phyloP scores from a whole-genome alignment of 768 basidiomycete genomes.

The Neoboletus magnificus region DNA sequence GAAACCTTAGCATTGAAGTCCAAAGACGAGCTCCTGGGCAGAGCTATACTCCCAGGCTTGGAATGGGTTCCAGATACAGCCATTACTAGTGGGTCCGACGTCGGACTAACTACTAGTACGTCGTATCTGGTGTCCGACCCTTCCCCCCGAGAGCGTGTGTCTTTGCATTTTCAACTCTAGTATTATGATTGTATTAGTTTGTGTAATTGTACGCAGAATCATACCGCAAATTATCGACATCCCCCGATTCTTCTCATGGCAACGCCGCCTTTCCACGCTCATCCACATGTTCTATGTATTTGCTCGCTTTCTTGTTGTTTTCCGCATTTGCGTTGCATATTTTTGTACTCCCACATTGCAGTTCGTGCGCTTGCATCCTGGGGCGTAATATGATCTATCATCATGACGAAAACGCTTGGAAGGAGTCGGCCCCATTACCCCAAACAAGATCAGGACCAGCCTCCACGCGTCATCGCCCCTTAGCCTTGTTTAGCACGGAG shows the following conservation, averaged over 20 bases:
- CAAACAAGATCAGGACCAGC: slow-evolving; percentile 5
- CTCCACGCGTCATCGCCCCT: not conserved
- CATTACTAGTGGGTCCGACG: slow-evolving; percentile 16
- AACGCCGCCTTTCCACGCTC: not conserved
- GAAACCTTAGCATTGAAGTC: slow-evolving; percentile 48
- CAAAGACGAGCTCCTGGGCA: slow-evolving; percentile 29
- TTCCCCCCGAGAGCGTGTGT: not conserved
- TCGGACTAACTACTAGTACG: slow-evolving; percentile 1
- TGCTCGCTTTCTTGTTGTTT: not conserved
- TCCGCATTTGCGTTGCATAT: slow-evolving; percentile 5
- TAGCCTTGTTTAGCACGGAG: not conserved
- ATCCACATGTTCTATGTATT: slow-evolving; percentile 13
- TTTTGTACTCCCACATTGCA: slow-evolving; percentile 2
- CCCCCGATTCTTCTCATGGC: slow-evolving; percentile 1
- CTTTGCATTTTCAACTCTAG: slow-evolving; percentile 7
- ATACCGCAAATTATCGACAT: slow-evolving; percentile 7
- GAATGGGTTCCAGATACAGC: slow-evolving; percentile 31
- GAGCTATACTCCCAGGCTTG: slow-evolving; percentile 20
- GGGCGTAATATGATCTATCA: slow-evolving; percentile 2
- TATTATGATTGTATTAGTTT: slow-evolving; percentile 23
- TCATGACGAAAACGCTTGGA: not conserved
- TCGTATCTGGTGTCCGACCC: not conserved
- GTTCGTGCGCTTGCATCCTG: not conserved
- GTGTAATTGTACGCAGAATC: slow-evolving; percentile 25
- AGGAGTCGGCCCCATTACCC: not conserved